Conservation (phyloP, 345 rosid genomes). For the Gynandropsis gynandra region DNA sequence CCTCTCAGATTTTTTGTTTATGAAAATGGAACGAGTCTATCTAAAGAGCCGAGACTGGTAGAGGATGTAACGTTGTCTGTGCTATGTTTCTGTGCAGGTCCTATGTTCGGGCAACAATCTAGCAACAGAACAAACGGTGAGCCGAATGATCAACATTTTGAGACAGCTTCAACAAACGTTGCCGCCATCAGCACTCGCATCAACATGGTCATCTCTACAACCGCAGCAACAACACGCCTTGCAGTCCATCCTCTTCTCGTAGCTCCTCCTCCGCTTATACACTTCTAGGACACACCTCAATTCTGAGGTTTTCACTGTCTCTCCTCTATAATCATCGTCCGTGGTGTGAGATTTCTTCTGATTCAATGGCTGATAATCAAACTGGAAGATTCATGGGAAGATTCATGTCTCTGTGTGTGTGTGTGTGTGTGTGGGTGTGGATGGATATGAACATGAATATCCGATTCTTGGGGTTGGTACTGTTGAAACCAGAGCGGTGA, state of each 20-base stretch:
- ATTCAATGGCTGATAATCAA: too few relatives aligned
- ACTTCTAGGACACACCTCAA: too few relatives aligned
- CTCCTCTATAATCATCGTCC: too few relatives aligned
- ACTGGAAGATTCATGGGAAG: too few relatives aligned
- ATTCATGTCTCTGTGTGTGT: too few relatives aligned
- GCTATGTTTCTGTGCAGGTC: slow-evolving; percentile 35
- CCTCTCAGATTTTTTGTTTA: too few relatives aligned
- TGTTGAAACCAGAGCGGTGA: too few relatives aligned
- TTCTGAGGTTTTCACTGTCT: too few relatives aligned
- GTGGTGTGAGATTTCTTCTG: too few relatives aligned
- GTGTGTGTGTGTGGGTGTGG: not conserved
- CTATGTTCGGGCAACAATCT: slow-evolving; percentile 62
- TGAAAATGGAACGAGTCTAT: too few relatives aligned
- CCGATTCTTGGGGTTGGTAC: not conserved
- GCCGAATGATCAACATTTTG: slow-evolving; percentile 62
- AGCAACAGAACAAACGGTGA: slow-evolving; percentile 61
- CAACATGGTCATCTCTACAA: slow-evolving; percentile 72
- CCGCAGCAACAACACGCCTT: slow-evolving; percentile 81
- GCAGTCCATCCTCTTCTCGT: slow-evolving; percentile 80
- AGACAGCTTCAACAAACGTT: slow-evolving; percentile 81
- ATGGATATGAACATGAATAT: not conserved
- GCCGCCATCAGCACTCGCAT: slow-evolving; percentile 68
- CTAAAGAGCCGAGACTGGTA: slow-evolving; percentile 3
- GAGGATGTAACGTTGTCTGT: not conserved
- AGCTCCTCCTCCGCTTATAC: slow-evolving; percentile 13